Evolutionary conservation across 352 stramenopile genomes (phyloP).

Genomic region (Globisporangium parvum): DNA sequence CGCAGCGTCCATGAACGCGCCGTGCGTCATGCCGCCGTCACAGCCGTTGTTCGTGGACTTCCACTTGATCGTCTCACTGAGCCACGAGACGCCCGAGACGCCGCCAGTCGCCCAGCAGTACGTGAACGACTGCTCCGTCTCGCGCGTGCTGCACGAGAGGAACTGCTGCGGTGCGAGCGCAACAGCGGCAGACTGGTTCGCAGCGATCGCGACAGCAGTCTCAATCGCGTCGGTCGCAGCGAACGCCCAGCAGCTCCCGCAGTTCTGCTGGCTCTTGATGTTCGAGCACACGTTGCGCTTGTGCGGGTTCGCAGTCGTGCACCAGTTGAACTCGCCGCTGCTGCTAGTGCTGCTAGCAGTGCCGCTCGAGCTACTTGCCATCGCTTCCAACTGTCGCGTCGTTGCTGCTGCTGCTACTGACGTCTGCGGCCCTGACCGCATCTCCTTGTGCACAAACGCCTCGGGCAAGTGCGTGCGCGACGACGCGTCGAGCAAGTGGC

Average conservation of each 20-base stretch:
- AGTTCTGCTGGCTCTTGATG: slow-evolving; percentile 81
- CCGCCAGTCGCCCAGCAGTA: slow-evolving; percentile 61
- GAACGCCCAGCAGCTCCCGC: slow-evolving; percentile 80
- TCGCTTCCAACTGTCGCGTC: slow-evolving; percentile 19
- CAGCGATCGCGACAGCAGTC: slow-evolving; percentile 60
- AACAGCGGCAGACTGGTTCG: slow-evolving; percentile 48
- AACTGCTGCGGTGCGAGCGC: slow-evolving; percentile 78
- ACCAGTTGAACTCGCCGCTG: slow-evolving; percentile 61
- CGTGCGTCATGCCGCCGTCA: slow-evolving; percentile 78
- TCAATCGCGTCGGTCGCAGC: slow-evolving; percentile 72
- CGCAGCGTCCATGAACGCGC: slow-evolving; percentile 66
- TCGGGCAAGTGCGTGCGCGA: slow-evolving; percentile 40
- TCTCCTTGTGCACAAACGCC: slow-evolving; percentile 54
- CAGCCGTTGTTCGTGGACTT: slow-evolving; percentile 74
- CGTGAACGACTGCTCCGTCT: slow-evolving; percentile 62
- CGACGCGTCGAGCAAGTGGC: slow-evolving; percentile 43
- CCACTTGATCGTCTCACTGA: slow-evolving; percentile 62
- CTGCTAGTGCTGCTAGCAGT: slow-evolving; percentile 14
- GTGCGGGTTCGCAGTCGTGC: slow-evolving; percentile 55
- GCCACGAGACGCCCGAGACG: slow-evolving; percentile 43
- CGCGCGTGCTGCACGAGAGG: slow-evolving; percentile 54
- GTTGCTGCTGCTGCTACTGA: not conserved
- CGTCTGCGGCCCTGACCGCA: slow-evolving; percentile 17
- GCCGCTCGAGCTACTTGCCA: slow-evolving; percentile 17
- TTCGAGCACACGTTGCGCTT: slow-evolving; percentile 57